phyloP scores from a whole-genome alignment of 306 rosid species.

The Inga oerstediana region DNA sequence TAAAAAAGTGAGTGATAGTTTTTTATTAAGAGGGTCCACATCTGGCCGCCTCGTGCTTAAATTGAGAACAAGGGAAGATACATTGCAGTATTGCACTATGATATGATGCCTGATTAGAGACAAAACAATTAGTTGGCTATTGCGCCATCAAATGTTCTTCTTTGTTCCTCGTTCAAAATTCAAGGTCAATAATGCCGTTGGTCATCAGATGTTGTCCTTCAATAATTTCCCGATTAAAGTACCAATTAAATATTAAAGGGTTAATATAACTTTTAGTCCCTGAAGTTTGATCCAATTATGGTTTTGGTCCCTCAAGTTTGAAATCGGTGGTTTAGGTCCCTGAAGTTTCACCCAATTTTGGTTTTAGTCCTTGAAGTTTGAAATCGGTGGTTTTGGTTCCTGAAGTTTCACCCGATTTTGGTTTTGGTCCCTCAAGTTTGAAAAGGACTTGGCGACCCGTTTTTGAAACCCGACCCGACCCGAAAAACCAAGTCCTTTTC shows the following conservation, averaged over 20 bases:
- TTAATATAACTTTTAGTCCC: no score
- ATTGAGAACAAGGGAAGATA: constrained; percentile 3
- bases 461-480: no score
- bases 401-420: no score
- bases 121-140: neutral
- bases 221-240: neutral
- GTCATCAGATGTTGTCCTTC: neutral
- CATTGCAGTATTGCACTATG: constrained; percentile 40
- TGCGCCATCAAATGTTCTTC: neutral
- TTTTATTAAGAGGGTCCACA: neutral
- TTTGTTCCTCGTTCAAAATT: neutral
- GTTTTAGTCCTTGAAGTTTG: no score
- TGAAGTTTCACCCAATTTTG: no score
- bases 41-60: constrained; percentile 42
- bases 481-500: no score
- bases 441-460: no score
- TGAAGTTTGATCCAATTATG: no score
- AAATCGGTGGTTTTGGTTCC: no score
- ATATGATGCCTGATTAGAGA: neutral
- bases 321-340: no score
- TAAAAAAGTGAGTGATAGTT: neutral
- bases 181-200: neutral
- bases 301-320: no score
- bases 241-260: neutral
- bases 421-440: no score